Percentiles rank a stretch among this genome's conserved stretches.
Evolutionary conservation across 2,329 filamentous ascomycete genomes (phyloP).

Genomic region (Aureobasidium leucospermi): DNA sequence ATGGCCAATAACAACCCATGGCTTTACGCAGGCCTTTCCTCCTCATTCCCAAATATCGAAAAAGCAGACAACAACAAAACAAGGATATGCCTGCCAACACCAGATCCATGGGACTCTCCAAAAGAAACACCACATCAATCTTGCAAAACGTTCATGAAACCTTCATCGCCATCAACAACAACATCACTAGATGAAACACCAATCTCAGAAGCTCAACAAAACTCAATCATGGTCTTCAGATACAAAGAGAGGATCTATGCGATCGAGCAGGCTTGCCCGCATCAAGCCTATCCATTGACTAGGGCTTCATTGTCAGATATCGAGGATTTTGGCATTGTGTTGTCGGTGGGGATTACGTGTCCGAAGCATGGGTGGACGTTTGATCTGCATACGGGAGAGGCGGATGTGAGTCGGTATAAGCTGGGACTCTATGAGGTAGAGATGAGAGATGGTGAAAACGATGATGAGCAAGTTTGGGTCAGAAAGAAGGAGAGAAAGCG

Average conservation of each 20-base stretch:
- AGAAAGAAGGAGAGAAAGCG: constrained; percentile 27
- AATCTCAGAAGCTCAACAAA: constrained; percentile 37
- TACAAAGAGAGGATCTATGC: constrained; percentile 60
- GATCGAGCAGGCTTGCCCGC: constrained; percentile 65
- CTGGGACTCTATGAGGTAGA: constrained; percentile 60
- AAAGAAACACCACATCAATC: constrained; percentile 1
- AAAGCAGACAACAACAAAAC: constrained; percentile 38
- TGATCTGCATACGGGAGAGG: constrained; percentile 56
- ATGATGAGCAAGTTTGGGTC: constrained; percentile 25
- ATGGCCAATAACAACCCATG: constrained; percentile 30
- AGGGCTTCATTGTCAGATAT: constrained; percentile 60
- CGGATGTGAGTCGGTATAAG: constrained; percentile 55
- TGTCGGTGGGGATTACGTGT: constrained; percentile 58
- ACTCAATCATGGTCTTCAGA: constrained; percentile 52
- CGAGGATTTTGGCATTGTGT: constrained; percentile 60
- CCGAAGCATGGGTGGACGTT: constrained; percentile 67
- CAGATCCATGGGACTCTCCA: not conserved
- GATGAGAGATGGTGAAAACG: constrained; percentile 25
- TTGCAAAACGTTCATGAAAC: constrained; percentile 51
- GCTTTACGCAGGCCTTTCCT: constrained; percentile 49
- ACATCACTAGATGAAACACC: constrained; percentile 12
- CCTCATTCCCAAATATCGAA: constrained; percentile 50
- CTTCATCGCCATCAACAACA: not conserved
- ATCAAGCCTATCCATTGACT: constrained; percentile 59
- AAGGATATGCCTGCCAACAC: constrained; percentile 22